phyloP scores from a whole-genome alignment of 176 grass and related monocot genomes.

The Cenchrus fungigraminus region DNA sequence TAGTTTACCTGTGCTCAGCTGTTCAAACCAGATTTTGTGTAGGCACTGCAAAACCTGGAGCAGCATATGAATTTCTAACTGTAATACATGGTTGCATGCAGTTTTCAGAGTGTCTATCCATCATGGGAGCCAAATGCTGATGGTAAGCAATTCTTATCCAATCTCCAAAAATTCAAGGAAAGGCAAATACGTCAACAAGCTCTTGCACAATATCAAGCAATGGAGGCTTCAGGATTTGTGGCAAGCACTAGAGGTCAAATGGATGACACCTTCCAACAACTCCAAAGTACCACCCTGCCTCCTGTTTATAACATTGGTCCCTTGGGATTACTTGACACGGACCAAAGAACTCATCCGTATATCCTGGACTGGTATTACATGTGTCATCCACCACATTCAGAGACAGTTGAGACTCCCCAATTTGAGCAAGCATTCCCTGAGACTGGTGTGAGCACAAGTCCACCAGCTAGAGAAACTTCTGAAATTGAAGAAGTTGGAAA shows the following conservation, averaged over 20 bases:
- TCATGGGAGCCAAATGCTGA: conserved; percentile 70
- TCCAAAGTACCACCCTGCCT: conserved; percentile 38
- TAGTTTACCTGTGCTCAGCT: background rate
- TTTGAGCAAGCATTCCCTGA: conserved; percentile 17
- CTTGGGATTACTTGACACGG: conserved; percentile 61
- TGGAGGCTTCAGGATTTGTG: conserved; percentile 57
- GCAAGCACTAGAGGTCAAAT: conserved; percentile 47
- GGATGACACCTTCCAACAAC: conserved; percentile 50
- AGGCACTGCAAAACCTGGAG: background rate
- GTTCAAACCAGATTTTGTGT: background rate
- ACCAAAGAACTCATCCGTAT: conserved; percentile 71
- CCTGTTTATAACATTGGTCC: conserved; percentile 52
- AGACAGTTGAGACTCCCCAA: conserved; percentile 41
- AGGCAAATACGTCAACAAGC: conserved; percentile 50
- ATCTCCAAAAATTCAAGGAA: conserved; percentile 87
- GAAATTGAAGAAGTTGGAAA: conserved; percentile 51
- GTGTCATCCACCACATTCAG: conserved; percentile 40
- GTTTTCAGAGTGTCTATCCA: conserved; percentile 88
- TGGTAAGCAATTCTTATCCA: conserved; percentile 72
- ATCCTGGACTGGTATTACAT: conserved; percentile 94
- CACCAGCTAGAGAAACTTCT: conserved; percentile 36
- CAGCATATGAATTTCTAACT: conserved; percentile 29
- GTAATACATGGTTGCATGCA: conserved; percentile 42
- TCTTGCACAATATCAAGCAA: conserved; percentile 54
- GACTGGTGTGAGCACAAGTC: conserved; percentile 19